A percentile compares a stretch with the other conserved stretches of the same genome.
These are phyloP conservation scores for Haemoproteus tartakovskyi DNA, from an alignment of 169 alveolate species.

Conservation along the genomic window DNA sequence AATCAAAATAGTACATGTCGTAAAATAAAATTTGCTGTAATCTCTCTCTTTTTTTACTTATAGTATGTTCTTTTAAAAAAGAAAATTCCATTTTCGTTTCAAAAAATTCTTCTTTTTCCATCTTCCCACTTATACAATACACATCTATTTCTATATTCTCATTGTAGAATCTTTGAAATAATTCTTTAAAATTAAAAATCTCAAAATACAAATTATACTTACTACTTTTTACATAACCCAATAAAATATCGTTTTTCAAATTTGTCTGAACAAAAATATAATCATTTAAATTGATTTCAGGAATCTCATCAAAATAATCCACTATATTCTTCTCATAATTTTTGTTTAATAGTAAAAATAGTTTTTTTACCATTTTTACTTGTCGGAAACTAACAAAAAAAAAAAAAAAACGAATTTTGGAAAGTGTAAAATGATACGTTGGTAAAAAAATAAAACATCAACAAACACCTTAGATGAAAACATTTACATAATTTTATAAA, in stretches of 20 bases:
- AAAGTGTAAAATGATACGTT: background rate
- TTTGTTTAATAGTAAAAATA: slow-evolving; percentile 8
- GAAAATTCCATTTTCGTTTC: background rate
- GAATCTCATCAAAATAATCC: slow-evolving; percentile 18
- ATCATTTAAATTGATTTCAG: slow-evolving; percentile 23
- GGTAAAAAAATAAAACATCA: background rate
- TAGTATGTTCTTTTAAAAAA: slow-evolving; percentile 19
- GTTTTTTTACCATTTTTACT: slow-evolving; percentile 25
- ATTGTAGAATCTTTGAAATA: slow-evolving; percentile 2
- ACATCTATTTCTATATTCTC: slow-evolving; percentile 6
- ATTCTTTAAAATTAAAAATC: slow-evolving; percentile 25
- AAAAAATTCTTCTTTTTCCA: background rate
- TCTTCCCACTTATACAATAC: slow-evolving; percentile 9
- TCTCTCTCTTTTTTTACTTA: slow-evolving; percentile 7
- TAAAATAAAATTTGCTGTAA: background rate
- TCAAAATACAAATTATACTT: slow-evolving; percentile 53
- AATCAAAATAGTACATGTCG: slow-evolving; percentile 20
- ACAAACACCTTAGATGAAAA: background rate
- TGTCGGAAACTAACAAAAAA: slow-evolving; percentile 33
- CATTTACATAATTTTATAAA: too few species aligned
- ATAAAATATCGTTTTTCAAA: slow-evolving; percentile 20
- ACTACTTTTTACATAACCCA: slow-evolving; percentile 42
- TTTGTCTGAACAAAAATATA: slow-evolving; percentile 53
- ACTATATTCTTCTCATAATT: slow-evolving; percentile 1
- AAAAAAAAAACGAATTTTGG: too few species aligned